Evolutionary conservation across 805 yeast genomes (phyloP).

Genomic region (Yarrowia hollandica): DNA sequence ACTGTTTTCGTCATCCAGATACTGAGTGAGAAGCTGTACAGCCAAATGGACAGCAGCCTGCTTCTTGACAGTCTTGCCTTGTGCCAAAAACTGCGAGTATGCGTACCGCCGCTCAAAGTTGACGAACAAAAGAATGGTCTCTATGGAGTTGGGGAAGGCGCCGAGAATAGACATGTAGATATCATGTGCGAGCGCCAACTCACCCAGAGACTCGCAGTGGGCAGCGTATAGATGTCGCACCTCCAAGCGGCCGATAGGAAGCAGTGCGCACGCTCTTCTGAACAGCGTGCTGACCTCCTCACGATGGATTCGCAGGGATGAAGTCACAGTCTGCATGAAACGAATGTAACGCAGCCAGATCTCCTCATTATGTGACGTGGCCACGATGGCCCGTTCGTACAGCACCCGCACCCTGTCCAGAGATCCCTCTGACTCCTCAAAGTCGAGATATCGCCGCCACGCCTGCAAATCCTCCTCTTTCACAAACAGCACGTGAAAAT

Average conservation of each 20-base stretch:
- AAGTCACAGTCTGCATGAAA: slow-evolving; percentile 48
- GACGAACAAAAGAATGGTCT: slow-evolving; percentile 37
- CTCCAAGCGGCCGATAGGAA: slow-evolving; percentile 37
- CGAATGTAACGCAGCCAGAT: slow-evolving; percentile 70
- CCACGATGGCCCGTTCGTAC: slow-evolving; percentile 66
- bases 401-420: slow-evolving; percentile 45
- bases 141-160: slow-evolving; percentile 38
- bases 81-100: slow-evolving; percentile 24
- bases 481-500: slow-evolving; percentile 54
- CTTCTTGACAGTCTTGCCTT: slow-evolving; percentile 18
- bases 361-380: slow-evolving; percentile 54
- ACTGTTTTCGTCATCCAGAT: slow-evolving; percentile 8
- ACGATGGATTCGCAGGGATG: slow-evolving; percentile 31
- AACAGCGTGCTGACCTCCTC: slow-evolving; percentile 49
- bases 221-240: slow-evolving; percentile 40
- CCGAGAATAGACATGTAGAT: slow-evolving; percentile 37
- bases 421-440: slow-evolving; percentile 46
- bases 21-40: slow-evolving; percentile 27
- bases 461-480: slow-evolving; percentile 47
- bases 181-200: slow-evolving; percentile 36
- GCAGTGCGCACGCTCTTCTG: slow-evolving; percentile 49
- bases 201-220: slow-evolving; percentile 38
- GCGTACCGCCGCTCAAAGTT: slow-evolving; percentile 35
- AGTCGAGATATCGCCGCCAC: slow-evolving; percentile 67
- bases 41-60: slow-evolving; percentile 27